A percentile compares a stretch with the other conserved stretches of the same genome.
phyloP scores from a whole-genome alignment of 2,329 filamentous ascomycete species.

The Ilyonectria sp. region DNA sequence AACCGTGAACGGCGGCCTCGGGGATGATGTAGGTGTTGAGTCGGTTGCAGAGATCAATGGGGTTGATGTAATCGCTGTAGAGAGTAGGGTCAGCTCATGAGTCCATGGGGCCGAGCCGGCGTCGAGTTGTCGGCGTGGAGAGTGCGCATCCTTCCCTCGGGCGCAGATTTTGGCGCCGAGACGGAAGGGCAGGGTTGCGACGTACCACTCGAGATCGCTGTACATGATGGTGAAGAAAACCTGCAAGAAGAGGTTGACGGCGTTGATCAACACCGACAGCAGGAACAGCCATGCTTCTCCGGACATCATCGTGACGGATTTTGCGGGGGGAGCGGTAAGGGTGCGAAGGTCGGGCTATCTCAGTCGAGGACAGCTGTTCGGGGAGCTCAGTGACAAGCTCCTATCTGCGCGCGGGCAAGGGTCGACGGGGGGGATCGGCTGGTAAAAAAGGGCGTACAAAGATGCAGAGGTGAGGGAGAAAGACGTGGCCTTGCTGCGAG shows the following conservation, averaged over 20 bases:
- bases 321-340: constrained; percentile 28
- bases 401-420: constrained; percentile 30
- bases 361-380: constrained; percentile 42
- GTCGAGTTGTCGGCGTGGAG: constrained; percentile 5
- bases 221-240: constrained; percentile 99
- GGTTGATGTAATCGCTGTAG: constrained; percentile 97
- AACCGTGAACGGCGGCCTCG: constrained; percentile 96
- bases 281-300: constrained; percentile 99
- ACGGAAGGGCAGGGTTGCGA: constrained; percentile 44
- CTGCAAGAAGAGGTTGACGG: constrained; percentile 99
- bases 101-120: constrained; percentile 9
- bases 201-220: constrained; percentile 98
- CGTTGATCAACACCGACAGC: constrained; percentile 98
- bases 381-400: constrained; percentile 49
- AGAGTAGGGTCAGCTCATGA: constrained; percentile 37
- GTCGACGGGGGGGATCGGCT: constrained; percentile 35
- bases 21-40: constrained; percentile 99
- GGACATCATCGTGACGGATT: constrained; percentile 75
- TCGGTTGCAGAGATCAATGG: constrained; percentile 99
- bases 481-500: constrained; percentile 34
- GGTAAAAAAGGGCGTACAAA: constrained; percentile 23
- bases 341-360: constrained; percentile 23
- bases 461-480: constrained; percentile 19
- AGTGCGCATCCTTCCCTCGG: constrained; percentile 31
- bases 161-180: constrained; percentile 36